Conservation (phyloP, 257 asterid genomes). For the Craterostigma plantagineum region DNA sequence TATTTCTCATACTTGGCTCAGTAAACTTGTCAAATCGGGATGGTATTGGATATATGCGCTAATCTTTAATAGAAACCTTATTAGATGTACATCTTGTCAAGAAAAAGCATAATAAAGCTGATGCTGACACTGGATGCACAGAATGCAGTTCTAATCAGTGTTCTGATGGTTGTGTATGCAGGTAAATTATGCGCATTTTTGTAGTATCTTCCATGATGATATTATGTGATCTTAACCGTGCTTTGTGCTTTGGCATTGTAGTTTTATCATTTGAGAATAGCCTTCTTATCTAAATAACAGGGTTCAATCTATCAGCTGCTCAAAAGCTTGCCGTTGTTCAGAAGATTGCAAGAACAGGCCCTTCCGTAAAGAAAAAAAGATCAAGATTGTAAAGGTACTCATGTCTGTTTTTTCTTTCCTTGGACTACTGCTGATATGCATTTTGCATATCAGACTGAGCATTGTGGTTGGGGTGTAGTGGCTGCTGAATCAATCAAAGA, state of each 20-base stretch:
- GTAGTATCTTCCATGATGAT: neutral
- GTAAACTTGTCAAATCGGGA: too few species aligned
- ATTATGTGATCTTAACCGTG: too few species aligned
- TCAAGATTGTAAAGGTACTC: slow-evolving; percentile 62
- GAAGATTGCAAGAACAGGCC: slow-evolving; percentile 67
- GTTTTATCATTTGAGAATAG: neutral
- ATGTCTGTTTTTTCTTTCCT: slow-evolving; percentile 3
- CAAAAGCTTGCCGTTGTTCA: slow-evolving; percentile 79
- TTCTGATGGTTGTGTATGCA: slow-evolving; percentile 70
- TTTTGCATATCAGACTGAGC: slow-evolving; percentile 73
- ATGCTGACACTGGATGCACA: slow-evolving; percentile 70
- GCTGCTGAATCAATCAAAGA: slow-evolving; percentile 66
- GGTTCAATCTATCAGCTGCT: slow-evolving; percentile 89
- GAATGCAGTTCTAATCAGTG: slow-evolving; percentile 49
- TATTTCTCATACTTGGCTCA: slow-evolving; percentile 7
- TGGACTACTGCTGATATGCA: slow-evolving; percentile 1
- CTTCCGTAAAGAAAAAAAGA: slow-evolving; percentile 51
- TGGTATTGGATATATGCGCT: too few species aligned
- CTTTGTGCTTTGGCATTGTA: too few species aligned
- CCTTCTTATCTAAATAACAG: slow-evolving; percentile 19
- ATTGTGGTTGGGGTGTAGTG: slow-evolving; percentile 94
- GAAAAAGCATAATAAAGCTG: slow-evolving; percentile 42
- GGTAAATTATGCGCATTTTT: slow-evolving; percentile 18
- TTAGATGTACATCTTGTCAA: slow-evolving; percentile 63
- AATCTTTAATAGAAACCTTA: slow-evolving; percentile 8